Percentiles rank a stretch among this genome's conserved stretches.
Conservation (phyloP, 129 eudicot species). For the Tagetes erecta region DNA sequence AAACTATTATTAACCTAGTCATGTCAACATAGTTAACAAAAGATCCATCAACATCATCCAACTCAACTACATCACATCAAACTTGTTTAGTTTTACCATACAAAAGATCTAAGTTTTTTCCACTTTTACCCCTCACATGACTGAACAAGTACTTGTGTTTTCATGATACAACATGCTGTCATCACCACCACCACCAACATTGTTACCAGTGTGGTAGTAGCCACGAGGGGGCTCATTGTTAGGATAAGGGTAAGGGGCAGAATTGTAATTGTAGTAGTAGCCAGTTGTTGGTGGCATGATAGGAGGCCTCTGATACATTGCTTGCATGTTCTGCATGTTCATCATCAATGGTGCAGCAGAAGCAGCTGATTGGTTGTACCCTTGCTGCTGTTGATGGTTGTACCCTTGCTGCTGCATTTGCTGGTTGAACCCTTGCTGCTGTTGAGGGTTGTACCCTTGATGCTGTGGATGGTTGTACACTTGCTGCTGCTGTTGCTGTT, state of each 20-base stretch:
- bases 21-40: constrained; percentile 20
- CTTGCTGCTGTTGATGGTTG: constrained; percentile 4
- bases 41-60: constrained; percentile 25
- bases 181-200: constrained; percentile 32
- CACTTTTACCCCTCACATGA: constrained; percentile 50
- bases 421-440: constrained; percentile 27
- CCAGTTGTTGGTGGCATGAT: constrained; percentile 61
- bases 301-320: constrained; percentile 64
- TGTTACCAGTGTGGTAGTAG: constrained; percentile 6
- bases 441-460: constrained; percentile 21
- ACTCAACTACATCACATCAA: constrained; percentile 21
- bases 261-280: constrained; percentile 54
- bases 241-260: constrained; percentile 41
- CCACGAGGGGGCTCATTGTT: constrained; percentile 36
- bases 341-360: constrained; percentile 55
- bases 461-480: neutral
- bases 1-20: constrained; percentile 18
- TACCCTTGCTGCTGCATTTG: constrained; percentile 16
- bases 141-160: constrained; percentile 65
- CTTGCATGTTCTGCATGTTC: constrained; percentile 64
- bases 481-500: neutral
- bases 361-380: constrained; percentile 21
- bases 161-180: constrained; percentile 69
- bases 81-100: constrained; percentile 17
- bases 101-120: constrained; percentile 10